Percentiles rank a stretch among this genome's conserved stretches.
These are phyloP conservation scores for Aspergillus kassunensis DNA, from an alignment of 495 filamentous ascomycete genomes.

Conservation along the genomic window DNA sequence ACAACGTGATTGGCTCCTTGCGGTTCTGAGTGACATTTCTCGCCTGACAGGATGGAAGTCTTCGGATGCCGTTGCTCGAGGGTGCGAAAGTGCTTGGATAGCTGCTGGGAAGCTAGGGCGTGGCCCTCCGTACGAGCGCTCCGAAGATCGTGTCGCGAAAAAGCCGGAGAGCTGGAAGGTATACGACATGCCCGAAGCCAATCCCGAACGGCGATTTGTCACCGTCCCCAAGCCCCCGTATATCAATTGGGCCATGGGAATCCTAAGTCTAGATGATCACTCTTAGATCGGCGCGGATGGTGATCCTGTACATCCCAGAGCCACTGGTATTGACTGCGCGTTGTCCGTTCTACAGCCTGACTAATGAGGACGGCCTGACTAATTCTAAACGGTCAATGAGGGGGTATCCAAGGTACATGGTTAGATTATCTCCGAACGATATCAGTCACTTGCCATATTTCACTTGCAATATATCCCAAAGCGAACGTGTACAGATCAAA, in stretches of 20 bases:
- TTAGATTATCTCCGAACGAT: background rate
- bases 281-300: slow-evolving; percentile 29
- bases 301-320: background rate
- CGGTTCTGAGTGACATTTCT: slow-evolving; percentile 67
- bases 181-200: slow-evolving; percentile 25
- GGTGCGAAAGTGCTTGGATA: slow-evolving; percentile 81
- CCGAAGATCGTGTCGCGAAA: background rate
- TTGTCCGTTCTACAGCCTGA: background rate
- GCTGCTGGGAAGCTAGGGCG: slow-evolving; percentile 64
- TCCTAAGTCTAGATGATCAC: slow-evolving; percentile 53
- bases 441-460: background rate
- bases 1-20: slow-evolving; percentile 74
- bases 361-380: too few relatives aligned
- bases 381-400: too few relatives aligned
- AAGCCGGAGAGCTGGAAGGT: slow-evolving; percentile 10
- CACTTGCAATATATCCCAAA: background rate
- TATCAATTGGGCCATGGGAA: slow-evolving; percentile 56
- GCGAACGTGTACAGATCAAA: background rate
- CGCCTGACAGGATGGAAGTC: slow-evolving; percentile 85
- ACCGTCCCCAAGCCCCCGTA: slow-evolving; percentile 35
- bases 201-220: slow-evolving; percentile 47
- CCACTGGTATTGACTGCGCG: background rate
- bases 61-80: slow-evolving; percentile 69
- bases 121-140: slow-evolving; percentile 54
- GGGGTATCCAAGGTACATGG: background rate